phyloP scores from a whole-genome alignment of 768 basidiomycete species.

The Trametes cingulata region DNA sequence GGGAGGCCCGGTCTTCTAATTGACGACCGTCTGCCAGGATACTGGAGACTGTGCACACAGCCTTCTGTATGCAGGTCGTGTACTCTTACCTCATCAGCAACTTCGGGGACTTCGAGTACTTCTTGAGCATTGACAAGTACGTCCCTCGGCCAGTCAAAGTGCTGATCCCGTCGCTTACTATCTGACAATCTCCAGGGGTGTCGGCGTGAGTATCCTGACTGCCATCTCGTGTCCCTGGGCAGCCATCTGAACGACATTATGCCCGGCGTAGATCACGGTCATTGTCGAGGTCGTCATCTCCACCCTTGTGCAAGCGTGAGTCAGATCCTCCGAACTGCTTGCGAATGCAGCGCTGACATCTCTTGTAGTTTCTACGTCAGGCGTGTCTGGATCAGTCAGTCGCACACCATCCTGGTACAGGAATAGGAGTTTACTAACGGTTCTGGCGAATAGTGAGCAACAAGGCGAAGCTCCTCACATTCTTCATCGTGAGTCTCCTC shows the following conservation, averaged over 20 bases:
- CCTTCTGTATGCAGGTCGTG: slow-evolving; percentile 18
- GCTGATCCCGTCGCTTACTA: not conserved
- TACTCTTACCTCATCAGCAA: slow-evolving; percentile 15
- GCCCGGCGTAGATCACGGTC: not conserved
- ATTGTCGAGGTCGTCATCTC: slow-evolving; percentile 11
- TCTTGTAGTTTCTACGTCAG: not conserved
- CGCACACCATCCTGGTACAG: not conserved
- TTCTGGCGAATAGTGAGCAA: slow-evolving; percentile 6
- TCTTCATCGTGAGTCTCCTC: not conserved
- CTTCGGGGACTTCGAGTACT: slow-evolving; percentile 7
- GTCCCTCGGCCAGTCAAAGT: not conserved
- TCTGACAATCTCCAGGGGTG: slow-evolving; percentile 1
- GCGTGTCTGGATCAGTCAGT: slow-evolving; percentile 12
- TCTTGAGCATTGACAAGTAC: slow-evolving; percentile 9
- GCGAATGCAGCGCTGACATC: not conserved
- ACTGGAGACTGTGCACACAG: slow-evolving; percentile 15
- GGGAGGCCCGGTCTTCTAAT: not conserved
- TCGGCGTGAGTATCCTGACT: slow-evolving; percentile 2
- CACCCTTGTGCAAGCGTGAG: slow-evolving; percentile 13
- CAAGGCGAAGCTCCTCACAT: slow-evolving; percentile 7
- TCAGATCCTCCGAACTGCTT: not conserved
- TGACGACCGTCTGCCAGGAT: not conserved
- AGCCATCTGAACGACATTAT: not conserved
- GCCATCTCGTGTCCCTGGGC: not conserved
- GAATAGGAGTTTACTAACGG: not conserved